A percentile compares a stretch with the other conserved stretches of the same genome.
phyloP scores from a whole-genome alignment of 805 yeast species.

The Lipomyces chichibuensis region DNA sequence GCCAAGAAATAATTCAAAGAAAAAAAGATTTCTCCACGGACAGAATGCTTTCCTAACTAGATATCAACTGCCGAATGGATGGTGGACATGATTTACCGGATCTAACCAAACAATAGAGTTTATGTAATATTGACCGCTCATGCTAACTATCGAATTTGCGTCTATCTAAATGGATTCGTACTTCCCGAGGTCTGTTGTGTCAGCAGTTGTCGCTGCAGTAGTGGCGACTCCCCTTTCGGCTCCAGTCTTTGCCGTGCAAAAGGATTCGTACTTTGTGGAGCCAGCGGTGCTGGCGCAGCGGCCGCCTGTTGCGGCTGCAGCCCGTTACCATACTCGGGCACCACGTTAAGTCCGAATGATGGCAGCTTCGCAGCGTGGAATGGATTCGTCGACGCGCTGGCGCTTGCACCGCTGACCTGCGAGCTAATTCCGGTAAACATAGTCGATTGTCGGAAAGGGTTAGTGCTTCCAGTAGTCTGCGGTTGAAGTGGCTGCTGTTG shows the following conservation, averaged over 20 bases:
- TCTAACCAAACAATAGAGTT: neutral
- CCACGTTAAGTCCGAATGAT: constrained; percentile 15
- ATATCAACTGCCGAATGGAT: too few species aligned
- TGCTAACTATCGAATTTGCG: neutral
- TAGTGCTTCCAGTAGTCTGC: constrained; percentile 30
- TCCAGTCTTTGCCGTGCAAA: constrained; percentile 10
- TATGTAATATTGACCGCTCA: neutral
- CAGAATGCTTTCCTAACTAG: neutral
- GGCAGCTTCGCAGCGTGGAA: constrained; percentile 21
- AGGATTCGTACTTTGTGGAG: constrained; percentile 16
- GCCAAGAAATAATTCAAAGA: neutral
- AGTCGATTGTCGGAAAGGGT: constrained; percentile 33
- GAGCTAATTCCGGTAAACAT: constrained; percentile 28
- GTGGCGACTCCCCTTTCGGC: neutral
- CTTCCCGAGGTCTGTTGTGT: constrained; percentile 10
- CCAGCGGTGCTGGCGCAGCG: constrained; percentile 4
- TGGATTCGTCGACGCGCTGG: constrained; percentile 21
- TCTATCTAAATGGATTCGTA: constrained; percentile 22
- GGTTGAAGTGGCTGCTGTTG: constrained; percentile 16
- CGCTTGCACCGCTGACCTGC: constrained; percentile 20
- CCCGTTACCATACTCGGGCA: constrained; percentile 20
- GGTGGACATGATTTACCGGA: neutral
- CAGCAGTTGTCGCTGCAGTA: neutral
- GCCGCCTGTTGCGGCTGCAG: neutral
- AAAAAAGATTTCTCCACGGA: neutral